Base-by-base conservation (phyloP, 345 rosid species). In the Gossypium raimondii region DNA sequence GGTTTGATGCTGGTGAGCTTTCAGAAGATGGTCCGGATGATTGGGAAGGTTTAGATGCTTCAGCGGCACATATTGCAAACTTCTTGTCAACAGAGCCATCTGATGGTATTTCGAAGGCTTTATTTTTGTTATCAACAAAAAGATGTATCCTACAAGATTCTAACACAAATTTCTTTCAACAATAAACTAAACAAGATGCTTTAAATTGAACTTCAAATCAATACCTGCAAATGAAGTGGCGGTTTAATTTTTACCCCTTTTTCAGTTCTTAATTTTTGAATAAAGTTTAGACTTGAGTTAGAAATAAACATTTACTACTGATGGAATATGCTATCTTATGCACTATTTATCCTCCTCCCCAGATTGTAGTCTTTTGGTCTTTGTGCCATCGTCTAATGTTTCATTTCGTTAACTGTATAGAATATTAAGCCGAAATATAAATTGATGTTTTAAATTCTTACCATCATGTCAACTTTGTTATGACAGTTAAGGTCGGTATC, bases 41-140 rank as follows among this genome's bases (percentile, higher is more conserved):
- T 77, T 55, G 87, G 78, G 97, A 89, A 78, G 96, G 96, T 70
- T 82, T 95, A 81, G 97, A 95, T 84, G 96, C 97, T 71, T 90
- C 99, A 65, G 99, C 99, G 51, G 84, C 92, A 38, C 98, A 95
- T 84, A 84, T 93, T 71, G 93, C 96, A 61, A 93, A 95, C 82
- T 83, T 95, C 73, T 82, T 95, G 77, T 93, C 99, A 43, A 67
- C 96, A 5, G 99, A 93, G 82, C 98, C 99, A 29, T 79, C 93
- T 72, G 96, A 95, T 72, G 90, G 99, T 93, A 88, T 22, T 80
- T 55, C 41, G 16, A 7, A 64, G 24, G 17, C 77, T 25, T 12
- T 2, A 24, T 11, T 58, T 58, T 12, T n/a, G 57, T 34, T 68
- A 56, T 71, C 48, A 18, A 2, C 22, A 18, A 55, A 59, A 55